Evolutionary conservation across 2,329 filamentous ascomycete species (phyloP).

Genomic region (Penicillium sp.): DNA sequence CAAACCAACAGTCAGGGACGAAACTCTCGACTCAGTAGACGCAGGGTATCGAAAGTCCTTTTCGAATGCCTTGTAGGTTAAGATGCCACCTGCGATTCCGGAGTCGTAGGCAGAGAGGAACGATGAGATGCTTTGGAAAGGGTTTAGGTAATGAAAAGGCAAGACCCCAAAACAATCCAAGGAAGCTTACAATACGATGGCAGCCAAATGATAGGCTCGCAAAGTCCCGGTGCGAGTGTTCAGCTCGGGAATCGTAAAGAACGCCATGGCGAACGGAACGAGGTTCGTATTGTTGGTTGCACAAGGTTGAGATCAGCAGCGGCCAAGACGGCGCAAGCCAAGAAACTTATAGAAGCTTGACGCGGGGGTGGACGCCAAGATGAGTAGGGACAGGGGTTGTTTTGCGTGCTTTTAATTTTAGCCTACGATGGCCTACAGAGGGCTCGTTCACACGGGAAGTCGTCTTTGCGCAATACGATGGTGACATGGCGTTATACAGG

Average conservation of each 20-base stretch:
- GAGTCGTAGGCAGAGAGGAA: conserved; percentile 34
- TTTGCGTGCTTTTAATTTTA: conserved; percentile 15
- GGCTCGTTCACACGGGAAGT: conserved; percentile 8
- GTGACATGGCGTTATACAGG: neutral
- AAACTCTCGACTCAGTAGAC: conserved; percentile 37
- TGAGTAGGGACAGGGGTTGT: conserved; percentile 8
- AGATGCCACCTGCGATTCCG: conserved; percentile 38
- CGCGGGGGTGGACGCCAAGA: neutral
- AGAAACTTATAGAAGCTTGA: conserved; percentile 7
- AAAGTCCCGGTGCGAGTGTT: conserved; percentile 20
- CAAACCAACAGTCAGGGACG: conserved; percentile 47
- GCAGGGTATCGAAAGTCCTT: conserved; percentile 38
- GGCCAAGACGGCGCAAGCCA: conserved; percentile 7
- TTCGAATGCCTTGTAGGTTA: conserved; percentile 43
- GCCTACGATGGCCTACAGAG: neutral
- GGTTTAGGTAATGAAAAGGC: neutral
- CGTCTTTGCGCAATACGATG: conserved; percentile 11
- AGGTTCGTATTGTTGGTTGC: neutral
- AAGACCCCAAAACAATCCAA: neutral
- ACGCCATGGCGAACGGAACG: conserved; percentile 12
- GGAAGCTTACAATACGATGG: conserved; percentile 20
- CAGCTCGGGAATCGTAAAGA: conserved; percentile 19
- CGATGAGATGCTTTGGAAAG: conserved; percentile 15
- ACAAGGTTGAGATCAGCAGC: neutral
- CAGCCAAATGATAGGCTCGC: conserved; percentile 23